Evolutionary conservation across 1,284 basidiomycete species (phyloP), one percentile per base, ranked within the genome.

Genomic region (Malassezia nana): DNA sequence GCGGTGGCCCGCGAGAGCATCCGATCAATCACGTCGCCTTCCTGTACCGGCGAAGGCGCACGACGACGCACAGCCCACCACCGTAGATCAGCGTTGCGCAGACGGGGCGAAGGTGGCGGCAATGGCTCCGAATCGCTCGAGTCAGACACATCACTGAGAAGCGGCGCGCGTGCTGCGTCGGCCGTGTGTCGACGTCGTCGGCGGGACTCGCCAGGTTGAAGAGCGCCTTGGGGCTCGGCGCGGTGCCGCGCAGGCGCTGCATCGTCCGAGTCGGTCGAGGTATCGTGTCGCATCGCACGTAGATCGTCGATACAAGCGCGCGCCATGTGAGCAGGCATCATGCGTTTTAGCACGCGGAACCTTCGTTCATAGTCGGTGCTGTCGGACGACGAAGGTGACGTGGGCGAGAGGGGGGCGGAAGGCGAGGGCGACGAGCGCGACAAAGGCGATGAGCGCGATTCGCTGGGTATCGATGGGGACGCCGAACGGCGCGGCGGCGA

Each of bases 291-390:
- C 71, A 73, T 73, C 3, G 63, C 63, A 15, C 62, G 61, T 6
- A 72, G 48, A 42, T 73, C 71, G 12, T 65, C 64, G 25, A 73
- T 72, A 53, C 68, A 63, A 43, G 61, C 60, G 28, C 63, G 60
- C 15, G 71, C 71, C 63, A 65, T 63, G 29, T 59, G 60, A 3
- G 62, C 60, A 0, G 71, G 71, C 69, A 73, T 73, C 66, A 72
- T 69, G 38, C 62, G 62, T 28, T 64, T 66, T 10, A 72, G 58
- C 24, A 63, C 55, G 9, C 64, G 62, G 55, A 71, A 69, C n/a
- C 64, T 63, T 8, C 62, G 59, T 18, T 66, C 66, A 47, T 70
- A 70, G 41, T 69, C 68, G 25, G 65, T 62, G 49, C 64, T 66
- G 43, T 66, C 66, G 18, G 41, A 24, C 2, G 52, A 45, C 6